These are phyloP conservation scores for Filosporella fistucella DNA, from an alignment of 495 filamentous ascomycete genomes.

Conservation along the genomic window DNA sequence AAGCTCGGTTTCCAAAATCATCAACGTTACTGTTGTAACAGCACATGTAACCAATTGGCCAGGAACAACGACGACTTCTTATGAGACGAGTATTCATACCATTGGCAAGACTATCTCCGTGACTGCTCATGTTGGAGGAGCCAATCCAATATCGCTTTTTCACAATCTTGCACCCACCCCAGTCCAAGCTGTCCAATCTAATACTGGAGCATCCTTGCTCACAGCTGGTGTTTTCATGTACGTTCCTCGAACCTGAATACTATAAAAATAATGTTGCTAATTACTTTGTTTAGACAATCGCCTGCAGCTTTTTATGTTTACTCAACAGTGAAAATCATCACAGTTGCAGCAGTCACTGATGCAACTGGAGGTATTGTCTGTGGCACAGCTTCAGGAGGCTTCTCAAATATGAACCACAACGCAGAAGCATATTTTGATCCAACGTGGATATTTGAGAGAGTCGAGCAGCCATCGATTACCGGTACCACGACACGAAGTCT, in stretches of 20 bases:
- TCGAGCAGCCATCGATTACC: too few relatives aligned
- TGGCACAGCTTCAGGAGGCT: conserved; percentile 3
- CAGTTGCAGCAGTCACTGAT: conserved; percentile 2
- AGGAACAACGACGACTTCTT: conserved; percentile 1
- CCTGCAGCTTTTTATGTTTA: conserved; percentile 16
- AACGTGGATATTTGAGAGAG: too few relatives aligned
- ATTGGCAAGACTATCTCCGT: neutral
- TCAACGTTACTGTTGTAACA: conserved; percentile 6
- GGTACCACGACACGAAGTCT: too few relatives aligned
- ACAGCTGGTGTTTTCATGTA: conserved; percentile 11
- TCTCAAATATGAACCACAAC: conserved; percentile 11
- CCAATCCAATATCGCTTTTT: conserved; percentile 6
- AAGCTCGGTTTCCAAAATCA: neutral
- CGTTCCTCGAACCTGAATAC: neutral
- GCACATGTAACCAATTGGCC: conserved; percentile 2
- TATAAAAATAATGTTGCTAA: neutral
- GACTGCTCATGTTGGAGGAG: neutral
- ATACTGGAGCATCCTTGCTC: neutral
- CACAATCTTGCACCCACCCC: conserved; percentile 3
- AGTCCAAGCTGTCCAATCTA: neutral
- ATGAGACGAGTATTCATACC: neutral
- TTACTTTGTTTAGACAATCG: neutral
- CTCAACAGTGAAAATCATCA: conserved; percentile 12
- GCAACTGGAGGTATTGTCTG: conserved; percentile 2
- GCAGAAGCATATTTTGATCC: conserved; percentile 13